Conservation (phyloP, 2,329 filamentous ascomycete species). For the Botryotinia convoluta region DNA sequence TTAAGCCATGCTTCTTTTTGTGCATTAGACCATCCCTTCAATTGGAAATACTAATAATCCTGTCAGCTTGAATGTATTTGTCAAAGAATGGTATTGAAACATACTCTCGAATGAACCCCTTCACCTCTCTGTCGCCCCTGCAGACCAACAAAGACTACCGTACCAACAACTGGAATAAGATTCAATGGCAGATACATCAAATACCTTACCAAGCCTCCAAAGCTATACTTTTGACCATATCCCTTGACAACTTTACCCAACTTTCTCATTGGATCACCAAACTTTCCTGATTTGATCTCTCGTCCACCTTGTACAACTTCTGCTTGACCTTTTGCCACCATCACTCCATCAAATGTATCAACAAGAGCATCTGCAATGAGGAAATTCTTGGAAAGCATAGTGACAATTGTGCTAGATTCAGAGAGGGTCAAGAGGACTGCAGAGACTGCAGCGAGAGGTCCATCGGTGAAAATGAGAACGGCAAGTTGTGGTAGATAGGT, state of each 20-base stretch:
- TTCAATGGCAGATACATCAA: conserved; percentile 83
- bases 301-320: conserved; percentile 71
- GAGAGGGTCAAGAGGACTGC: conserved; percentile 66
- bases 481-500: conserved; percentile 84
- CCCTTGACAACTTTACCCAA: conserved; percentile 57
- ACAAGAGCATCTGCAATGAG: conserved; percentile 78
- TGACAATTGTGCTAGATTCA: conserved; percentile 59
- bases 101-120: conserved; percentile 53
- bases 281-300: conserved; percentile 60
- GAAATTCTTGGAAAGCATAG: conserved; percentile 62
- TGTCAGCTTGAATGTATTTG: not conserved
- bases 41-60: conserved; percentile 73
- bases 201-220: conserved; percentile 62
- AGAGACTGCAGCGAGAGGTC: conserved; percentile 73
- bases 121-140: conserved; percentile 54
- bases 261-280: conserved; percentile 50
- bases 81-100: conserved; percentile 27
- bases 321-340: conserved; percentile 51
- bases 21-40: conserved; percentile 74
- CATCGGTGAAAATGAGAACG: conserved; percentile 78
- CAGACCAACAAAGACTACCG: conserved; percentile 72
- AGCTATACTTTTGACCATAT: conserved; percentile 56
- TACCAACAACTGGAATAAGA: conserved; percentile 87
- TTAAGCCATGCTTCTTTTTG: conserved; percentile 68
- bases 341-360: conserved; percentile 82